Conservation (phyloP, 257 asterid species). For the Solanum appendiculatum region DNA sequence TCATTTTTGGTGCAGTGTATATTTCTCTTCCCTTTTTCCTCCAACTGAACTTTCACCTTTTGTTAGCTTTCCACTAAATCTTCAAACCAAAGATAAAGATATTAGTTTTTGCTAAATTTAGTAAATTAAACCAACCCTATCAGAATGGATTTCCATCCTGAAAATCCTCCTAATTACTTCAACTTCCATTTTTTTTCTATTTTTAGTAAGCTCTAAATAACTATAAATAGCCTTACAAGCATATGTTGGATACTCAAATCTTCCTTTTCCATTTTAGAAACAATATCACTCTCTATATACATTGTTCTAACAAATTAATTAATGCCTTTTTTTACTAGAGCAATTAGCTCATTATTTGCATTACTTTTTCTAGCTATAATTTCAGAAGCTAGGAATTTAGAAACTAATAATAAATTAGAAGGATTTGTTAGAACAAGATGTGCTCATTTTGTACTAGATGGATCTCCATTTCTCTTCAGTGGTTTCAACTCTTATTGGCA, state of each 20-base stretch:
- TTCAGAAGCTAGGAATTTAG: not conserved
- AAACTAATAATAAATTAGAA: not conserved
- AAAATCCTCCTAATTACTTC: not conserved
- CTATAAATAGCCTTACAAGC: not conserved
- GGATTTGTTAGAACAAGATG: conserved; percentile 20
- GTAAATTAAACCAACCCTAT: not conserved
- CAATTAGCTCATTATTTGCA: not conserved
- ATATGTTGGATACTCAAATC: not conserved
- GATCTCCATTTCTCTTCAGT: conserved; percentile 23
- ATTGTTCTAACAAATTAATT: not conserved
- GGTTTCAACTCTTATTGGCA: conserved; percentile 56
- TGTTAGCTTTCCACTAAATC: not conserved
- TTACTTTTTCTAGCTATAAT: not conserved
- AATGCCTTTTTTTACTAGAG: not conserved
- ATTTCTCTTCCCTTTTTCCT: not conserved
- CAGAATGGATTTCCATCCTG: not conserved
- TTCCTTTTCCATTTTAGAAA: not conserved
- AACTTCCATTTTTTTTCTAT: not conserved
- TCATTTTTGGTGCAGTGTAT: no score
- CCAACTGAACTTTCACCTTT: not conserved
- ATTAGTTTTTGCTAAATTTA: not conserved
- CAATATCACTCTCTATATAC: no score
- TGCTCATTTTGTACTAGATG: conserved; percentile 15
- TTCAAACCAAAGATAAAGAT: not conserved
- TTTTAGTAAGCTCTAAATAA: not conserved